Conservation (phyloP, 495 filamentous ascomycete genomes). For the Apiosordaria backusii region DNA sequence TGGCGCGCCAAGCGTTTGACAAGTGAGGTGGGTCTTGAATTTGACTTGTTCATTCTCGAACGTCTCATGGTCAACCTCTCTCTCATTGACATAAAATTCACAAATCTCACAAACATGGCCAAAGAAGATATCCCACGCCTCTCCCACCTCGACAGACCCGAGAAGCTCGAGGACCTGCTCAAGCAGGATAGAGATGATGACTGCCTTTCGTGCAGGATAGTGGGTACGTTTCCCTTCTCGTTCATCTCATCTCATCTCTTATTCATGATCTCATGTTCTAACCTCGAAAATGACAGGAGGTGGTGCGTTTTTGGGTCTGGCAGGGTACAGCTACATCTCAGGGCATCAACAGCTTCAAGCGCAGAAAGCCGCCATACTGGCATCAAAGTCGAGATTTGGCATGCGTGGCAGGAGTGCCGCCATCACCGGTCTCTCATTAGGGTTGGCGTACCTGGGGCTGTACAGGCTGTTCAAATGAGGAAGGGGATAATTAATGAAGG, state of each 20-base stretch:
- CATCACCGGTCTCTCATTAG: conserved; percentile 66
- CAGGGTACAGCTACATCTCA: conserved; percentile 78
- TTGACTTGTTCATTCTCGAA: not conserved
- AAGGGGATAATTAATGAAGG: not conserved
- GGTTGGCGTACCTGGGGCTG: conserved; percentile 64
- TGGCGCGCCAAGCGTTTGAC: conserved; percentile 6
- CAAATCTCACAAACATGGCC: conserved; percentile 32
- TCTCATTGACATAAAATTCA: not conserved
- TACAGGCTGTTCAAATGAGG: conserved; percentile 40
- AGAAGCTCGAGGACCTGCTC: conserved; percentile 51
- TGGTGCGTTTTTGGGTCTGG: conserved; percentile 83
- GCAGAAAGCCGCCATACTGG: conserved; percentile 65
- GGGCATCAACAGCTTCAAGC: conserved; percentile 71
- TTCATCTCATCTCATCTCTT: not conserved
- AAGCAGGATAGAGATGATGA: conserved; percentile 65
- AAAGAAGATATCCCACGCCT: conserved; percentile 40
- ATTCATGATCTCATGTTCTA: not conserved
- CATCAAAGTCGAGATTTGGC: conserved; percentile 69
- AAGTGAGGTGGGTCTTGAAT: not conserved
- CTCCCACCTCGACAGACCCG: conserved; percentile 46
- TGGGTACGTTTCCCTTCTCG: conserved; percentile 45
- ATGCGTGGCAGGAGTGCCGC: conserved; percentile 68
- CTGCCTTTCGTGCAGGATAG: conserved; percentile 64
- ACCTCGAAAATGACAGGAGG: conserved; percentile 49
- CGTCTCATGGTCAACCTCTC: not conserved